These are phyloP conservation scores for Penstemon newberryi DNA, from an alignment of 257 asterid genomes.

Conservation along the genomic window DNA sequence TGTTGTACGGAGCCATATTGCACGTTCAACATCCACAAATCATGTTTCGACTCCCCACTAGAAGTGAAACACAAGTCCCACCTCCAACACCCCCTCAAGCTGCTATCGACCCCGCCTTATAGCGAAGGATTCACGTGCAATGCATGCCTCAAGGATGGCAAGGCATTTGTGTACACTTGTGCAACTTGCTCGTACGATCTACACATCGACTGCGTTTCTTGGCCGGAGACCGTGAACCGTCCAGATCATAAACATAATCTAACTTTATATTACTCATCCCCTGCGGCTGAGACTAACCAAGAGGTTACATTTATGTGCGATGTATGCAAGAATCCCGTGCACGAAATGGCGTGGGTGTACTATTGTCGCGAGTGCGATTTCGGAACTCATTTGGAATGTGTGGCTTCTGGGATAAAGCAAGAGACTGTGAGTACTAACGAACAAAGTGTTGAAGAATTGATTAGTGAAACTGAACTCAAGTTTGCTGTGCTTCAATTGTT, in stretches of 20 bases:
- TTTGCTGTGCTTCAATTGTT: slow-evolving; percentile 40
- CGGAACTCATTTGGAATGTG: slow-evolving; percentile 70
- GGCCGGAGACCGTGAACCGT: slow-evolving; percentile 46
- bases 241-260: slow-evolving; percentile 54
- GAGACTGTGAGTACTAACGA: neutral
- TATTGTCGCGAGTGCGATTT: slow-evolving; percentile 65
- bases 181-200: slow-evolving; percentile 52
- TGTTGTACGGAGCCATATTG: slow-evolving; percentile 54
- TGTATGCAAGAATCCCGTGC: slow-evolving; percentile 52
- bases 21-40: slow-evolving; percentile 57
- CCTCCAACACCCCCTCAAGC: slow-evolving; percentile 55
- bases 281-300: slow-evolving; percentile 32
- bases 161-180: slow-evolving; percentile 58
- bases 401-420: slow-evolving; percentile 36
- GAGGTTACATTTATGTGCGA: slow-evolving; percentile 51
- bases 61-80: slow-evolving; percentile 57
- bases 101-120: slow-evolving; percentile 53
- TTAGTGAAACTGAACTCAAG: slow-evolving; percentile 33
- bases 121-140: slow-evolving; percentile 63
- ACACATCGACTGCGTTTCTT: slow-evolving; percentile 44
- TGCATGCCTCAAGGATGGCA: slow-evolving; percentile 60
- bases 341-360: slow-evolving; percentile 66
- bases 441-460: slow-evolving; percentile 32
- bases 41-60: slow-evolving; percentile 56
- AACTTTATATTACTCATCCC: slow-evolving; percentile 48